These are phyloP conservation scores for Terana coerulea DNA, from an alignment of 768 basidiomycete species.

Conservation along the genomic window DNA sequence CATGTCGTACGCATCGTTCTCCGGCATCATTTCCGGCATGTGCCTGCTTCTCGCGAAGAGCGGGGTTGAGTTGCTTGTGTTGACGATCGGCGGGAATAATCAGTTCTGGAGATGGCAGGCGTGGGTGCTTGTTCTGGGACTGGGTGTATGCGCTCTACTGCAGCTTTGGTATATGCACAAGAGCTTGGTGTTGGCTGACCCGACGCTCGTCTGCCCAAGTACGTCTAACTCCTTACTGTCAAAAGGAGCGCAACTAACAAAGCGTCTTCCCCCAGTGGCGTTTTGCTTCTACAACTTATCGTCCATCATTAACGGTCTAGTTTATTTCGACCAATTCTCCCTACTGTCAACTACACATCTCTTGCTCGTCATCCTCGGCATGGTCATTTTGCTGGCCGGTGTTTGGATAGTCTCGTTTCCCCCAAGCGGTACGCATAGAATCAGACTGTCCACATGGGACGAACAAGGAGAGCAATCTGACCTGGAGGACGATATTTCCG, in stretches of 20 bases:
- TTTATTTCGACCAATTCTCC: conserved; percentile 86
- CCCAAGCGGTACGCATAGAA: conserved; percentile 50
- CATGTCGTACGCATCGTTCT: conserved; percentile 82
- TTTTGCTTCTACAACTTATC: conserved; percentile 96
- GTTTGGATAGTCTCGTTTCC: conserved; percentile 89
- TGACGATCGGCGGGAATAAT: conserved; percentile 71
- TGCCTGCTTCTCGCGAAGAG: conserved; percentile 93
- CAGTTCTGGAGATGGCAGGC: conserved; percentile 84
- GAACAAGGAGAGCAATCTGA: conserved; percentile 40
- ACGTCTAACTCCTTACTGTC: conserved; percentile 31
- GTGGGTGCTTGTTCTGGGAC: conserved; percentile 73
- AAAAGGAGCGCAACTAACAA: not conserved
- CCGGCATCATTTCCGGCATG: conserved; percentile 88
- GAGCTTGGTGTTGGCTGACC: conserved; percentile 74
- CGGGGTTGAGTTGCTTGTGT: conserved; percentile 81
- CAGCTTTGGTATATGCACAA: conserved; percentile 87
- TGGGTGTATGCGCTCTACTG: conserved; percentile 70
- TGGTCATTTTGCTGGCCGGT: conserved; percentile 72
- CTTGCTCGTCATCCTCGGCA: conserved; percentile 72
- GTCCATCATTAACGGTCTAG: conserved; percentile 84
- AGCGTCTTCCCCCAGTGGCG: conserved; percentile 51
- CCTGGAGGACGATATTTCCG: conserved; percentile 16
- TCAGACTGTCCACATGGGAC: conserved; percentile 38
- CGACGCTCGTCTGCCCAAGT: conserved; percentile 85
- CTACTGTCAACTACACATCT: conserved; percentile 67